Percentiles rank a stretch among this genome's conserved stretches.
Conservation (phyloP, 164 flowering plant genomes). For the Berberis vulgaris region DNA sequence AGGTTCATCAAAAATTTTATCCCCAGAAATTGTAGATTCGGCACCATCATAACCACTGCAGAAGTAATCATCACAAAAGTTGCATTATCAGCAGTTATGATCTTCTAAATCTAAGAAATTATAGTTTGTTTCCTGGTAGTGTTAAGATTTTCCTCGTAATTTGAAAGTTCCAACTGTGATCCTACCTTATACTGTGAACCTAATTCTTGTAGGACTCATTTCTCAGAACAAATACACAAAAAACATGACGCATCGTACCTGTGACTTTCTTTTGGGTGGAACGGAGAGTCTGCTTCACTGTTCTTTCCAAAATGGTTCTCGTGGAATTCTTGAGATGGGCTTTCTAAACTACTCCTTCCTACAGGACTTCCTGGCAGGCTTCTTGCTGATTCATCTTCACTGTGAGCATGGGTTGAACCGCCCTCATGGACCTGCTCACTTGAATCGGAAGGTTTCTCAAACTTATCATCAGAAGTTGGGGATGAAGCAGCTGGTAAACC, state of each 20-base stretch:
- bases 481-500: conserved; percentile 9
- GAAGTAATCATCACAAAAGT: neutral
- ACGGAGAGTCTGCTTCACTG: conserved; percentile 39
- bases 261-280: conserved; percentile 37
- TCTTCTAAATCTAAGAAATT: no score
- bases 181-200: no score
- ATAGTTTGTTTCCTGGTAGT: no score
- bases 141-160: no score
- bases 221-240: no score
- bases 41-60: conserved; percentile 64
- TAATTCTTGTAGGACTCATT: no score
- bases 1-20: conserved; percentile 73
- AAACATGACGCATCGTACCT: conserved; percentile 29
- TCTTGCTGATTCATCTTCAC: conserved; percentile 43
- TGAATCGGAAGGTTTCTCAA: conserved; percentile 31
- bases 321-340: conserved; percentile 39
- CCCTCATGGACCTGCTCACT: conserved; percentile 31
- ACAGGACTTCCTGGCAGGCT: conserved; percentile 52
- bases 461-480: conserved; percentile 26
- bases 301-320: conserved; percentile 33
- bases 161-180: no score
- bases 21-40: conserved; percentile 43
- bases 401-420: conserved; percentile 29
- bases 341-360: conserved; percentile 29
- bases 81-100: neutral